Percentiles rank a stretch among this genome's conserved stretches.
Conservation (phyloP, 179 eudicot species). For the Beta corolliflora region DNA sequence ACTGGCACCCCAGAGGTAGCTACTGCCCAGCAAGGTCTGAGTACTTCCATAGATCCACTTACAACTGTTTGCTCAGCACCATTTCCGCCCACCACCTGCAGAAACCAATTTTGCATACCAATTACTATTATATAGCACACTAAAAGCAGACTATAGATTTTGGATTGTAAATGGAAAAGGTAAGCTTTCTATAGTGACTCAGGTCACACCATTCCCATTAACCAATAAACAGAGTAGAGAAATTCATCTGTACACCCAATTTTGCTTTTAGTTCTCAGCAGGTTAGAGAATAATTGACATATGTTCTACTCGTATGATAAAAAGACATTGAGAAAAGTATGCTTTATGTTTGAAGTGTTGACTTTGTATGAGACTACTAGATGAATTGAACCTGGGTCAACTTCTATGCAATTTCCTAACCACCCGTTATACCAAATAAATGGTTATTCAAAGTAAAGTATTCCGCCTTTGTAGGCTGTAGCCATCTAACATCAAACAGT, state of each 20-base stretch:
- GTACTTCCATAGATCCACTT: slow-evolving; percentile 99
- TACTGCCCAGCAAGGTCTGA: slow-evolving; percentile 98
- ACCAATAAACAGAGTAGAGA: not conserved
- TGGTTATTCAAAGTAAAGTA: not conserved
- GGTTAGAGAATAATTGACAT: not conserved
- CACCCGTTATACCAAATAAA: not conserved
- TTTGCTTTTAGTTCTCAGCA: not conserved
- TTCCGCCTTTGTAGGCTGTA: not conserved
- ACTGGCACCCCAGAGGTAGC: slow-evolving; percentile 99
- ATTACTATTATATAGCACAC: not conserved
- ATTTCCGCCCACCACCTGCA: slow-evolving; percentile 91
- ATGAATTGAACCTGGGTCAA: not conserved
- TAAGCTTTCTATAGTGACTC: not conserved
- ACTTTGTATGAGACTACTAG: not conserved
- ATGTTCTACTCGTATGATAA: not conserved
- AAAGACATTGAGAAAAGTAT: no score
- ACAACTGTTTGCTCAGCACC: slow-evolving; percentile 95
- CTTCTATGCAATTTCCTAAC: not conserved
- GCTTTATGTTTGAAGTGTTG: no score
- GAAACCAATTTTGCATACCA: not conserved
- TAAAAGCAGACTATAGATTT: not conserved
- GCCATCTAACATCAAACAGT: not conserved
- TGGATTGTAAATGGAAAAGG: not conserved
- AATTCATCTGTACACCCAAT: not conserved
- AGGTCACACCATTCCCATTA: not conserved